Percentiles rank a stretch among this genome's conserved stretches.
Evolutionary conservation across 495 filamentous ascomycete genomes (phyloP).

Genomic region (Peziza echinospora): DNA sequence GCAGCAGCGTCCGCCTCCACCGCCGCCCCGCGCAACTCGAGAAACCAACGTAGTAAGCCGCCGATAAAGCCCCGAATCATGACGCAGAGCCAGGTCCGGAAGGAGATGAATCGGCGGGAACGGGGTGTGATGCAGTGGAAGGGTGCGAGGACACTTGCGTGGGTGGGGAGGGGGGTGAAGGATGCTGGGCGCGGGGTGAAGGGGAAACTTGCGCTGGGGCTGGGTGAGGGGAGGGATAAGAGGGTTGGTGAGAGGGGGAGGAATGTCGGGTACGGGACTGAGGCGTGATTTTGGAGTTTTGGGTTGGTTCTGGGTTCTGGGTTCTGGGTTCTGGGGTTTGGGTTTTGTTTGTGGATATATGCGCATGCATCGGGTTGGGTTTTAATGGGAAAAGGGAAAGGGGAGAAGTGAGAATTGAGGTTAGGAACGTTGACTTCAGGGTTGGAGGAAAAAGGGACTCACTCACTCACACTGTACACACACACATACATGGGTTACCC

Average conservation of each 20-base stretch:
- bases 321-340: too few species aligned
- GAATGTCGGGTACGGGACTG: conserved; percentile 19
- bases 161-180: conserved; percentile 46
- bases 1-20: background rate
- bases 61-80: conserved; percentile 4
- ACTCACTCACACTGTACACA: too few species aligned
- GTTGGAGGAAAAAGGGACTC: too few species aligned
- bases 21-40: background rate
- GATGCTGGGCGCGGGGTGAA: conserved; percentile 37
- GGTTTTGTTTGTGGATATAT: too few species aligned
- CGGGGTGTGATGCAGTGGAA: conserved; percentile 61
- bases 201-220: conserved; percentile 29
- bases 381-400: too few species aligned
- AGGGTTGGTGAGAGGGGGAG: conserved; percentile 31
- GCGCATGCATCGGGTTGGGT: too few species aligned
- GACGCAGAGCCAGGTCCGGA: conserved; percentile 18
- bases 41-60: background rate
- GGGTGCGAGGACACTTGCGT: conserved; percentile 46
- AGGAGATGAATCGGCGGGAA: conserved; percentile 44
- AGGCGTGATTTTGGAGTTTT: too few species aligned
- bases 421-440: too few species aligned
- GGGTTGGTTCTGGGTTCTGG: too few species aligned
- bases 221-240: conserved; percentile 32
- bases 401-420: too few species aligned
- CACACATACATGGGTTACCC: too few species aligned